Conservation (phyloP, 2,329 filamentous ascomycete species). For the Fusarium subglutinans region DNA sequence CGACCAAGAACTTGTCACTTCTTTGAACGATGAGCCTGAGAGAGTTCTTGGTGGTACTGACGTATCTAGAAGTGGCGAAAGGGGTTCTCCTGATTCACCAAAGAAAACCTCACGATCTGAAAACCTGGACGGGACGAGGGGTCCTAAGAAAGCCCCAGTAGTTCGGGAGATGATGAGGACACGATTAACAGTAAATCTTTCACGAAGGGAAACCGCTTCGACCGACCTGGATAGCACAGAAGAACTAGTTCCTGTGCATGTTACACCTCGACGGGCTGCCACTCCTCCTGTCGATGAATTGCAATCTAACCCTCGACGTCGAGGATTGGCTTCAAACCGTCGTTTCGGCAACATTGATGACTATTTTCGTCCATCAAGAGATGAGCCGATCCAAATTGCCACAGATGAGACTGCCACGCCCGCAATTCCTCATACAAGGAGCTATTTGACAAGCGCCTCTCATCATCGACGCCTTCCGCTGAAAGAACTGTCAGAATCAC, state of each 20-base stretch:
- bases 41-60: not conserved
- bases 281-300: slow-evolving; percentile 1
- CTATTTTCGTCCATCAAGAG: slow-evolving; percentile 43
- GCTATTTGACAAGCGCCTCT: slow-evolving; percentile 1
- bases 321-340: slow-evolving; percentile 4
- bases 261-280: slow-evolving; percentile 30
- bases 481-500: slow-evolving; percentile 36
- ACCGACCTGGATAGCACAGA: slow-evolving; percentile 42
- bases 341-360: slow-evolving; percentile 43
- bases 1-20: slow-evolving; percentile 17
- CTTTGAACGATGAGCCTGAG: slow-evolving; percentile 15
- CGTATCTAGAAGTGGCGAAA: not conserved
- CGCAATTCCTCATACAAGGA: slow-evolving; percentile 12
- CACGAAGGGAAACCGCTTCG: slow-evolving; percentile 44
- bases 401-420: slow-evolving; percentile 48
- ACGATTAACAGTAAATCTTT: slow-evolving; percentile 46
- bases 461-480: slow-evolving; percentile 32
- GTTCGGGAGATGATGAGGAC: slow-evolving; percentile 42
- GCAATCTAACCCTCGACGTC: not conserved
- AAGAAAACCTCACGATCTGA: not conserved
- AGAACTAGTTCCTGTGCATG: slow-evolving; percentile 39
- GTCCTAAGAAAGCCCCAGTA: not conserved
- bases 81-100: not conserved
- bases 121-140: not conserved
- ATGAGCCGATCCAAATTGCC: slow-evolving; percentile 46